Conservation (phyloP, 2,329 filamentous ascomycete species). For the Beauveria scarabaeidicola region DNA sequence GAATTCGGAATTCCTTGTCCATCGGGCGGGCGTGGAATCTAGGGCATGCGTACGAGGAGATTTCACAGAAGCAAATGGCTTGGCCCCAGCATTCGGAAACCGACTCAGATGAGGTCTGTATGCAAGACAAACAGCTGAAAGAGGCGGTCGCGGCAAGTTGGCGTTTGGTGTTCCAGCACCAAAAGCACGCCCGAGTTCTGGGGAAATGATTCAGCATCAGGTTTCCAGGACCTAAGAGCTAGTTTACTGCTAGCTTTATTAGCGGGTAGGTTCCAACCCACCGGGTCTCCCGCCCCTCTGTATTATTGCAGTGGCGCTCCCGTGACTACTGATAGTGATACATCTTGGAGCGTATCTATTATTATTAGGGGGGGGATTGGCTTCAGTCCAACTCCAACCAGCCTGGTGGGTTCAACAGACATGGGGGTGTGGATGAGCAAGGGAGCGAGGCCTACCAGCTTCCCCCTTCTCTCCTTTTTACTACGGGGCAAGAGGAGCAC, state of each 20-base stretch:
- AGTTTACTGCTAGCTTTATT: not conserved
- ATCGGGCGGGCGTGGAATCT: not conserved
- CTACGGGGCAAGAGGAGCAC: not conserved
- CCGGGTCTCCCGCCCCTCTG: constrained; percentile 3
- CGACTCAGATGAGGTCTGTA: not conserved
- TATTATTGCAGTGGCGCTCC: not conserved
- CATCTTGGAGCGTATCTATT: not conserved
- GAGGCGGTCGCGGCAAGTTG: not conserved
- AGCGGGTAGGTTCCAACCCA: constrained; percentile 6
- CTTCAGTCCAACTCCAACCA: no score
- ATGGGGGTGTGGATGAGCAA: no score
- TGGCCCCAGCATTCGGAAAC: no score
- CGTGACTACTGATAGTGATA: not conserved
- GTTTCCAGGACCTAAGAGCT: not conserved
- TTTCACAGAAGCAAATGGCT: not conserved
- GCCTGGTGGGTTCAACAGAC: no score
- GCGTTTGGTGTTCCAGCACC: not conserved
- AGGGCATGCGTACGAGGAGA: not conserved
- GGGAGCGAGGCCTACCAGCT: not conserved
- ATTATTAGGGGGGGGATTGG: no score
- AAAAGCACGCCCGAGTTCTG: not conserved
- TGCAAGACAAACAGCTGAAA: not conserved
- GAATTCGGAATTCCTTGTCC: not conserved
- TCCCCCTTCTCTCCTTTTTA: not conserved
- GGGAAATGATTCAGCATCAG: constrained; percentile 9